Evolutionary conservation across 1,284 basidiomycete species (phyloP).

Genomic region (Butyriboletus appendiculatus): DNA sequence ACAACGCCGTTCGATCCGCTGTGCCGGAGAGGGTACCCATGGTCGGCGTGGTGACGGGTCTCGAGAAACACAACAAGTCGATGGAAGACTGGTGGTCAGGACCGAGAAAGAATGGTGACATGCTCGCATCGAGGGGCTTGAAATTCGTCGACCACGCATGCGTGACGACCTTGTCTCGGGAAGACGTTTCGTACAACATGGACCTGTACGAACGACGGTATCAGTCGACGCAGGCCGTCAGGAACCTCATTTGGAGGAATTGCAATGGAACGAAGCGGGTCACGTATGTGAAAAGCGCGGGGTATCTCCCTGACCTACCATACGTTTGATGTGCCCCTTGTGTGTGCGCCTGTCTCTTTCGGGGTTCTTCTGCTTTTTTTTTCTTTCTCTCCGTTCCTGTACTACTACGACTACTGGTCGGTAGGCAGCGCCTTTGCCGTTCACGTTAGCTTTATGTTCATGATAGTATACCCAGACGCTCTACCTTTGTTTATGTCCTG

Average conservation of each 20-base stretch:
- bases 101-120: conserved; percentile 28
- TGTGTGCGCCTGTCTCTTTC: not conserved
- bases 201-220: conserved; percentile 34
- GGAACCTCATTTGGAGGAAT: conserved; percentile 33
- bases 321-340: conserved; percentile 12
- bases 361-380: not conserved
- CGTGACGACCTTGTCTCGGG: conserved; percentile 34
- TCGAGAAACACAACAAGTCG: conserved; percentile 29
- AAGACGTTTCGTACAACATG: conserved; percentile 36
- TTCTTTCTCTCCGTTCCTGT: conserved; percentile 8
- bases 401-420: conserved; percentile 13
- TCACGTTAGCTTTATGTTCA: conserved; percentile 20
- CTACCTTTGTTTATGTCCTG: conserved; percentile 13
- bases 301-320: conserved; percentile 30
- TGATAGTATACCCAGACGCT: conserved; percentile 24
- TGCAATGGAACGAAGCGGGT: conserved; percentile 33
- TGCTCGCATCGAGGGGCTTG: conserved; percentile 27
- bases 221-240: conserved; percentile 29
- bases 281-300: conserved; percentile 32
- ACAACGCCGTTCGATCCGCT: conserved; percentile 24
- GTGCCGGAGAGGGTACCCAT: conserved; percentile 35
- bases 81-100: conserved; percentile 38
- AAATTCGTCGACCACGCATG: conserved; percentile 34
- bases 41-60: conserved; percentile 32
- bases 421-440: conserved; percentile 25